Percentiles rank a stretch among this genome's conserved stretches.
These are phyloP conservation scores for Backusella parvicylindrica DNA, from an alignment of 192 early-diverging fungal species.

Conservation along the genomic window DNA sequence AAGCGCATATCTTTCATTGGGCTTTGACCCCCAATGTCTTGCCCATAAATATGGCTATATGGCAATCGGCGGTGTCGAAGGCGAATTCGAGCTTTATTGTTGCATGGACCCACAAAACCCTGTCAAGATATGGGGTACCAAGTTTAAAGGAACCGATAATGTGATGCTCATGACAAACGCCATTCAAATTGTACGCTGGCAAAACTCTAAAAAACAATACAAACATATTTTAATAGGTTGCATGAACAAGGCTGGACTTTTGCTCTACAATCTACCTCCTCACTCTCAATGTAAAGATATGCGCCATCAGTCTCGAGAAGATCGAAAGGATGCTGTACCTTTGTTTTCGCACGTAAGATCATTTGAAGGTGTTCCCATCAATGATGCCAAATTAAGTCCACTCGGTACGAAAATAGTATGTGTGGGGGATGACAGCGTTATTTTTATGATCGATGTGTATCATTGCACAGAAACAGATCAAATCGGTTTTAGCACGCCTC, in stretches of 20 bases:
- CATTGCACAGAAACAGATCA: slow-evolving; percentile 14
- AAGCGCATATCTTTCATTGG: slow-evolving; percentile 14
- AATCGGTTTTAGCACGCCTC: slow-evolving; percentile 5
- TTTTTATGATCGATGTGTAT: slow-evolving; percentile 33
- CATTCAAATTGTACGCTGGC: slow-evolving; percentile 23
- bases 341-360: slow-evolving; percentile 14
- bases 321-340: neutral
- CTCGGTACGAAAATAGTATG: slow-evolving; percentile 42
- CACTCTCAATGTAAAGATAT: slow-evolving; percentile 15
- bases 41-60: slow-evolving; percentile 42
- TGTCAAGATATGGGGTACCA: slow-evolving; percentile 30
- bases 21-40: slow-evolving; percentile 43
- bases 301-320: neutral
- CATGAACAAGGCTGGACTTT: slow-evolving; percentile 33
- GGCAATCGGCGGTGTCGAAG: slow-evolving; percentile 34
- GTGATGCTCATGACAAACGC: slow-evolving; percentile 26
- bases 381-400: slow-evolving; percentile 45
- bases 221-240: slow-evolving; percentile 17
- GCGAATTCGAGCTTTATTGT: slow-evolving; percentile 37
- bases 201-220: slow-evolving; percentile 6
- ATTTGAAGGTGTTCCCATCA: slow-evolving; percentile 29
- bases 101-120: slow-evolving; percentile 19
- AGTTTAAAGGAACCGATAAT: slow-evolving; percentile 22
- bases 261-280: slow-evolving; percentile 25
- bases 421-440: slow-evolving; percentile 36